phyloP scores from a whole-genome alignment of 768 basidiomycete genomes.

The Roridomyces roridus region DNA sequence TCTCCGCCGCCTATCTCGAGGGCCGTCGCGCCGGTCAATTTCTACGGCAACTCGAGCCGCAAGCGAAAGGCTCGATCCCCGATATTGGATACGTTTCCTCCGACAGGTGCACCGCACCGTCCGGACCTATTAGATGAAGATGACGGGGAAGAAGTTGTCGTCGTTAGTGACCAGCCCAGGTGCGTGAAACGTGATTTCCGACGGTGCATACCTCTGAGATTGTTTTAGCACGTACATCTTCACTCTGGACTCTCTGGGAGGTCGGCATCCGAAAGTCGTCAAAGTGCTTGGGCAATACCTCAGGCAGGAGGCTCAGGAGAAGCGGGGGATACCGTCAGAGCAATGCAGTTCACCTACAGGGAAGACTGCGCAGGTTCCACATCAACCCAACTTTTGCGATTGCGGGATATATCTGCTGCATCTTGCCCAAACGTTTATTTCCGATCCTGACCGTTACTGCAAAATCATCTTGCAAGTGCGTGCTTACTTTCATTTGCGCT shows the following conservation, averaged over 20 bases:
- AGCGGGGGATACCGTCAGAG: slow-evolving; percentile 46
- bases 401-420: slow-evolving; percentile 94
- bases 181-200: background rate
- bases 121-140: slow-evolving; percentile 6
- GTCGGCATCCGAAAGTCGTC: slow-evolving; percentile 68
- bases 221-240: slow-evolving; percentile 75
- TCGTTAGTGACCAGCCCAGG: slow-evolving; percentile 31
- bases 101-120: slow-evolving; percentile 3
- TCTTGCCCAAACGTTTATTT: slow-evolving; percentile 80
- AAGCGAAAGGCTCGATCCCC: slow-evolving; percentile 19
- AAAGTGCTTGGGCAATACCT: slow-evolving; percentile 74
- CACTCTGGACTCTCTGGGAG: slow-evolving; percentile 88
- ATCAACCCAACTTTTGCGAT: slow-evolving; percentile 89
- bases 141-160: slow-evolving; percentile 32
- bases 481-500: slow-evolving; percentile 5
- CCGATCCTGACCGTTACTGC: slow-evolving; percentile 58
- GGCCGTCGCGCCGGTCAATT: background rate
- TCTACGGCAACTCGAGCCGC: slow-evolving; percentile 20
- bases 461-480: slow-evolving; percentile 52
- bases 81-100: slow-evolving; percentile 1
- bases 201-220: background rate
- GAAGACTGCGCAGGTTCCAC: slow-evolving; percentile 70
- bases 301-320: slow-evolving; percentile 77
- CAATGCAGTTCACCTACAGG: slow-evolving; percentile 47
- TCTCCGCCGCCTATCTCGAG: background rate